Conservation (phyloP, 106 monocot genomes). For the Alisma plantagoaquatica region DNA sequence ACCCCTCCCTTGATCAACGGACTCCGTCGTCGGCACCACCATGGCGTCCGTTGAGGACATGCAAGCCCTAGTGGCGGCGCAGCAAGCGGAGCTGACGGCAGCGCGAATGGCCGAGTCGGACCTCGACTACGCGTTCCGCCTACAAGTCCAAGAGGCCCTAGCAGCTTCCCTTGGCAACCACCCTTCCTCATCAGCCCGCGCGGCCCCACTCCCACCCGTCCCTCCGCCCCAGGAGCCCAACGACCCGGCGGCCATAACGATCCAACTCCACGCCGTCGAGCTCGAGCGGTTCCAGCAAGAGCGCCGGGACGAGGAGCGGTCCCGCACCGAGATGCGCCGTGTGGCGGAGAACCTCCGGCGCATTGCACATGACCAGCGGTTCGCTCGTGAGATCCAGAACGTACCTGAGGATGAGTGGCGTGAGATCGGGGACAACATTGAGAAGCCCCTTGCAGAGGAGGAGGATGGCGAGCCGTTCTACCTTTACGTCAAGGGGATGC, state of each 20-base stretch:
- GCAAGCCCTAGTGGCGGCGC: constrained; percentile 22
- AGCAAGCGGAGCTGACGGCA: constrained; percentile 28
- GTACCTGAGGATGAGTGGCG: constrained; percentile 65
- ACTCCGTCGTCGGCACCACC: constrained; percentile 15
- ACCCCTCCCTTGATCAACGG: no score
- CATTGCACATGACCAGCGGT: constrained; percentile 45
- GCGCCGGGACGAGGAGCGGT: constrained; percentile 21
- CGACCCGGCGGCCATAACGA: neutral
- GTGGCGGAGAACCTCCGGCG: constrained; percentile 22
- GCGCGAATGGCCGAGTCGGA: constrained; percentile 25
- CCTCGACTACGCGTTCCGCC: constrained; percentile 39
- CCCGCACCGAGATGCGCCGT: constrained; percentile 29
- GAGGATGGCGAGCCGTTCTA: constrained; percentile 6
- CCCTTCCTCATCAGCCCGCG: constrained; percentile 12
- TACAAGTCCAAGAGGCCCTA: constrained; percentile 75
- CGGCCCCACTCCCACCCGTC: constrained; percentile 2
- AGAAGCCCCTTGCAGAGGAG: constrained; percentile 32
- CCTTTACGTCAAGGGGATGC: constrained; percentile 15
- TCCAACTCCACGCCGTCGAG: constrained; percentile 40
- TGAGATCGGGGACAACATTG: constrained; percentile 49
- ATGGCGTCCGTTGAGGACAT: no score
- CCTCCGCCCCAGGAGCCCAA: neutral
- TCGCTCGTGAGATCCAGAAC: constrained; percentile 43
- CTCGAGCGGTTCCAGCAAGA: constrained; percentile 41
- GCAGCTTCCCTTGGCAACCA: constrained; percentile 34